Evolutionary conservation across 1,284 basidiomycete genomes (phyloP).

Genomic region (Fomitiporia mediterranea): DNA sequence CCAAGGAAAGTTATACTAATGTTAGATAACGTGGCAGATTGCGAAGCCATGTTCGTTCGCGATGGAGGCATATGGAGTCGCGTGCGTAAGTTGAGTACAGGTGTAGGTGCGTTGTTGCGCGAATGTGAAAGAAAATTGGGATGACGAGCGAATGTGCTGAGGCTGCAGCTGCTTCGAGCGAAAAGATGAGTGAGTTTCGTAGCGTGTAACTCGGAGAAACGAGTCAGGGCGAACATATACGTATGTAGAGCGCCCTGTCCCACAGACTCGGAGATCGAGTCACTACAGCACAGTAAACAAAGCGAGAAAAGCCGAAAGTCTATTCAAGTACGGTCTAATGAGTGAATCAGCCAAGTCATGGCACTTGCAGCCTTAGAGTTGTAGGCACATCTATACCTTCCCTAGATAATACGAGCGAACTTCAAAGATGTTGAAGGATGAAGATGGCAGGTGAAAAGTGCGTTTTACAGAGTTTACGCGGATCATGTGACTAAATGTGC

Average conservation of each 20-base stretch:
- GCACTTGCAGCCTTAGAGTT: no score
- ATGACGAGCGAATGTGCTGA: neutral
- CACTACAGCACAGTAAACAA: neutral
- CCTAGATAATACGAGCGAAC: no score
- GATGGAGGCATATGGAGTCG: conserved; percentile 15
- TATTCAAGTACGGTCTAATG: no score
- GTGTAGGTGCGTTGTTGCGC: no score
- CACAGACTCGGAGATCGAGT: neutral
- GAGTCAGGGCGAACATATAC: conserved; percentile 12
- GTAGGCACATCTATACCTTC: no score
- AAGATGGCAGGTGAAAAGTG: no score
- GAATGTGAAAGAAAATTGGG: neutral
- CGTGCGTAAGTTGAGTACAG: no score
- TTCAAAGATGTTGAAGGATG: no score
- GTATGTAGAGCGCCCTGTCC: neutral
- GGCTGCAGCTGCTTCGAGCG: neutral
- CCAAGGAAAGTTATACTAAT: conserved; percentile 69
- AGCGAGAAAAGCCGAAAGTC: neutral
- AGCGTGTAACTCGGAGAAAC: neutral
- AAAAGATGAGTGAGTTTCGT: conserved; percentile 8
- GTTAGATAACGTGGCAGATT: conserved; percentile 30
- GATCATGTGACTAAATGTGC: conserved; percentile 4
- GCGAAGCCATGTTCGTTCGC: conserved; percentile 11
- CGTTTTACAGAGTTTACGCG: conserved; percentile 14
- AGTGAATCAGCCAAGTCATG: neutral